Evolutionary conservation across 768 basidiomycete genomes (phyloP).

Genomic region (Postia placenta): DNA sequence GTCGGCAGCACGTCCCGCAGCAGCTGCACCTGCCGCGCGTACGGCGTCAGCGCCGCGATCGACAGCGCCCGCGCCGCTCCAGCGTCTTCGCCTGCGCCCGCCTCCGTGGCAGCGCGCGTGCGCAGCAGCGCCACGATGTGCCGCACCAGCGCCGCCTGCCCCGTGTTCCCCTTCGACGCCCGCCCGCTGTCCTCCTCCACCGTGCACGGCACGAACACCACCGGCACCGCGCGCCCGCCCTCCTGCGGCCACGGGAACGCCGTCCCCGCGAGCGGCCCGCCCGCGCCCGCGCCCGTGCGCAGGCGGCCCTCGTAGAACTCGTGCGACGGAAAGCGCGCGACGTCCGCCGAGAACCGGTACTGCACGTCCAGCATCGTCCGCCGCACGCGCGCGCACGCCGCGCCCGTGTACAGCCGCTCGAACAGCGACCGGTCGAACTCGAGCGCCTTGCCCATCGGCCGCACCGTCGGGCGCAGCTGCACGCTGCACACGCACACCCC

Average conservation of each 20-base stretch:
- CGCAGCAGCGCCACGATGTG: constrained; percentile 40
- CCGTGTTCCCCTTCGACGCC: constrained; percentile 55
- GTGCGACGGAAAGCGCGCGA: constrained; percentile 54
- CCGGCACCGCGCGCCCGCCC: constrained; percentile 35
- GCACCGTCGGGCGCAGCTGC: constrained; percentile 61
- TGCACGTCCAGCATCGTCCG: constrained; percentile 66
- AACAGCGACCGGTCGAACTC: constrained; percentile 57
- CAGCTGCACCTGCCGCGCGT: constrained; percentile 47
- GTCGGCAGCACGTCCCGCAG: constrained; percentile 29
- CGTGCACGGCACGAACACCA: constrained; percentile 52
- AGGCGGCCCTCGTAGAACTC: constrained; percentile 59
- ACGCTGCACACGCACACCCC: constrained; percentile 40
- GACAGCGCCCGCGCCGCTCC: background rate
- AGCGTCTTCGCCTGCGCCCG: background rate
- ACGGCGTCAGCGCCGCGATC: constrained; percentile 53
- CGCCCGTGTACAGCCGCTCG: constrained; percentile 49
- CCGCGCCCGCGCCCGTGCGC: constrained; percentile 33
- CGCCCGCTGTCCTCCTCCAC: constrained; percentile 54
- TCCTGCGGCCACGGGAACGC: constrained; percentile 53
- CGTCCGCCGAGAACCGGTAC: constrained; percentile 55
- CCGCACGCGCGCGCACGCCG: constrained; percentile 27
- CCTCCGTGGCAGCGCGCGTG: constrained; percentile 11
- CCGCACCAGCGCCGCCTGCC: constrained; percentile 49
- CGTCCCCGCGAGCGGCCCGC: constrained; percentile 28
- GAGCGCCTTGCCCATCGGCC: constrained; percentile 49